Percentiles rank a stretch among this genome's conserved stretches.
Evolutionary conservation across 768 basidiomycete species (phyloP).

Genomic region (Suillus luteus): DNA sequence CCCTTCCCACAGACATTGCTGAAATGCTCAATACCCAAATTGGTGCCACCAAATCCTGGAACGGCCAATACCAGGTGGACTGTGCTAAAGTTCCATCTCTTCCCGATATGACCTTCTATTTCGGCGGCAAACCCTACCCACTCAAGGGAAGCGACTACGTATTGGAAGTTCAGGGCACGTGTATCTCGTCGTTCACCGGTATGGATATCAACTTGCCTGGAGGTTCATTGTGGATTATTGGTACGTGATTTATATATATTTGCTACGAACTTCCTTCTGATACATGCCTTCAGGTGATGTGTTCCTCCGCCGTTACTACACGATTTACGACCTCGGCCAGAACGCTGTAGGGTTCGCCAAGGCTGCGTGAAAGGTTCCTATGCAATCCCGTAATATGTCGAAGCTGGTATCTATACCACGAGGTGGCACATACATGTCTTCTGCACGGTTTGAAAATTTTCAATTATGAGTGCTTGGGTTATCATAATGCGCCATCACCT

Average conservation of each 20-base stretch:
- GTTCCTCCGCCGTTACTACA: constrained; percentile 90
- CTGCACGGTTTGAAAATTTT: not conserved
- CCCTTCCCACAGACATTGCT: constrained; percentile 89
- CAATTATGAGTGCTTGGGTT: not conserved
- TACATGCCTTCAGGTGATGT: constrained; percentile 59
- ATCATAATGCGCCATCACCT: not conserved
- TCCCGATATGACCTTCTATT: constrained; percentile 83
- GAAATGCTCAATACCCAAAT: constrained; percentile 98
- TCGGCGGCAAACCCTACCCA: constrained; percentile 77
- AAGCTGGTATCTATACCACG: not conserved
- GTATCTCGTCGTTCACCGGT: constrained; percentile 91
- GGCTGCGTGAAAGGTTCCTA: constrained; percentile 31
- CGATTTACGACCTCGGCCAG: constrained; percentile 81
- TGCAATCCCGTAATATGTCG: not conserved
- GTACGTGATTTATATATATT: constrained; percentile 40
- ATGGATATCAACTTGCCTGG: constrained; percentile 86
- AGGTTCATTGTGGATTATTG: constrained; percentile 86
- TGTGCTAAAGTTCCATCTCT: constrained; percentile 83
- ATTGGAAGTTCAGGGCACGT: constrained; percentile 87
- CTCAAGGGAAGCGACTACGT: constrained; percentile 87
- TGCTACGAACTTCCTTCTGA: constrained; percentile 13
- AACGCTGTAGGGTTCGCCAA: constrained; percentile 85
- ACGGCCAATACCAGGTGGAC: constrained; percentile 91
- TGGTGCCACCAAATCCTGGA: constrained; percentile 93
- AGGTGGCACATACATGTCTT: not conserved